These are phyloP conservation scores for Pseudogymnoascus destructans DNA, from an alignment of 2,329 filamentous ascomycete genomes.

Conservation along the genomic window DNA sequence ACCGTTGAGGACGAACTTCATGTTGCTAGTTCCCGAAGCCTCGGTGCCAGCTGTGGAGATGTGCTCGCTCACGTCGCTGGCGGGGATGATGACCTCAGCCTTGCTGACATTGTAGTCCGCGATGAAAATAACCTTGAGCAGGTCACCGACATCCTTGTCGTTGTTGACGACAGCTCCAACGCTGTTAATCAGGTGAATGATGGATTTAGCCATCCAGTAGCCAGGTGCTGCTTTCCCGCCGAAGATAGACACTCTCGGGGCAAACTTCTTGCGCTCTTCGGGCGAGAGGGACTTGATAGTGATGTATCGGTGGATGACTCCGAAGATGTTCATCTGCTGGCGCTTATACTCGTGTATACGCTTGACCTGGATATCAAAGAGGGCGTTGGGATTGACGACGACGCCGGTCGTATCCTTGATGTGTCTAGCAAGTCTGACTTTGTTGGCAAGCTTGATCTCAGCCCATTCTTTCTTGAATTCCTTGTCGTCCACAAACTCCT, in stretches of 20 bases:
- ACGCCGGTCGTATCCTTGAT: conserved; percentile 74
- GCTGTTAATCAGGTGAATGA: conserved; percentile 91
- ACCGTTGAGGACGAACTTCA: conserved; percentile 98
- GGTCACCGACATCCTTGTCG: conserved; percentile 79
- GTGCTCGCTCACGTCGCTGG: conserved; percentile 93
- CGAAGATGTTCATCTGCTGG: conserved; percentile 97
- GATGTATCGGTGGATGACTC: conserved; percentile 89
- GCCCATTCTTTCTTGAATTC: conserved; percentile 89
- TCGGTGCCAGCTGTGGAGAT: conserved; percentile 97
- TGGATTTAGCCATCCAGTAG: conserved; percentile 99
- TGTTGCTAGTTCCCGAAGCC: conserved; percentile 83
- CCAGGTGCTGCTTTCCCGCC: conserved; percentile 95
- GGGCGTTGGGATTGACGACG: conserved; percentile 69
- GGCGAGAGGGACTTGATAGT: conserved; percentile 73
- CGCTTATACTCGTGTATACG: conserved; percentile 99
- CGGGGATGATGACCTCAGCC: conserved; percentile 89
- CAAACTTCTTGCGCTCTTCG: conserved; percentile 74
- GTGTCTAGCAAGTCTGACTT: conserved; percentile 78
- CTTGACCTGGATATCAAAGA: conserved; percentile 98
- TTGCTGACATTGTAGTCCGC: conserved; percentile 99
- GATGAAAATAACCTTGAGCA: conserved; percentile 93
- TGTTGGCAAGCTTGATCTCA: conserved; percentile 94
- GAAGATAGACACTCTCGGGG: conserved; percentile 86
- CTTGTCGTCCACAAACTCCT: conserved; percentile 72
- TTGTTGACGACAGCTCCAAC: conserved; percentile 86